Percentiles rank a stretch among this genome's conserved stretches.
Evolutionary conservation across 1,284 basidiomycete genomes (phyloP).

Genomic region (Exsudoporus floridanus): DNA sequence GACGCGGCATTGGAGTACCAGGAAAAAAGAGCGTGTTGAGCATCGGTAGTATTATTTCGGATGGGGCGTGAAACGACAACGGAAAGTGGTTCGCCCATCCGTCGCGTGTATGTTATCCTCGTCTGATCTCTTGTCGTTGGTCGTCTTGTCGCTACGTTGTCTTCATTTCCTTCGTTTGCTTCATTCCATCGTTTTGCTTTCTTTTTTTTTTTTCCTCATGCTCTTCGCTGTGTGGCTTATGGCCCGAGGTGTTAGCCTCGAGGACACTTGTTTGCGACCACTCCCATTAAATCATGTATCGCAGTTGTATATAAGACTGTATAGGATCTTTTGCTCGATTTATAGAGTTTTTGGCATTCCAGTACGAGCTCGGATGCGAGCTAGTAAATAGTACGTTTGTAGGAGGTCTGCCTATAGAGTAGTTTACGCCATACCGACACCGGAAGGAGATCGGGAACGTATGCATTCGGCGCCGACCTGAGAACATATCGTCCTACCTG

Average conservation of each 20-base stretch:
- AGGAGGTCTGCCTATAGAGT: too few species aligned
- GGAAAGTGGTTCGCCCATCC: background rate
- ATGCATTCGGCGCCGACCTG: too few species aligned
- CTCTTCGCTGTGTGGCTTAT: background rate
- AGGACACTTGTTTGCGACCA: background rate
- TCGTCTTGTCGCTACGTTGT: background rate
- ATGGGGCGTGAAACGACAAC: conserved; percentile 15
- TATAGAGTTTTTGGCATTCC: background rate
- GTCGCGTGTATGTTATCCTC: conserved; percentile 2
- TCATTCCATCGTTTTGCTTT: background rate
- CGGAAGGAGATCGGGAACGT: too few species aligned
- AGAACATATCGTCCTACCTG: too few species aligned
- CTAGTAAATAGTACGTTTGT: background rate
- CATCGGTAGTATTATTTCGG: conserved; percentile 71
- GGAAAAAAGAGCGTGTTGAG: conserved; percentile 67
- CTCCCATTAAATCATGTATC: conserved; percentile 6
- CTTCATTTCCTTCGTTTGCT: background rate
- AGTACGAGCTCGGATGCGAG: background rate
- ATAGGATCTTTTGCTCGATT: background rate
- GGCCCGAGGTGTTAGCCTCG: conserved; percentile 2
- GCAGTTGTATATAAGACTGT: conserved; percentile 16
- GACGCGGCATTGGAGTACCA: conserved; percentile 26
- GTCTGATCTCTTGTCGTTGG: background rate
- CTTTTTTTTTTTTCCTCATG: background rate
- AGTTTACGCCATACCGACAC: too few species aligned